These are phyloP conservation scores for Tolypocladium capitatum DNA, from an alignment of 2,329 filamentous ascomycete species.

Conservation along the genomic window DNA sequence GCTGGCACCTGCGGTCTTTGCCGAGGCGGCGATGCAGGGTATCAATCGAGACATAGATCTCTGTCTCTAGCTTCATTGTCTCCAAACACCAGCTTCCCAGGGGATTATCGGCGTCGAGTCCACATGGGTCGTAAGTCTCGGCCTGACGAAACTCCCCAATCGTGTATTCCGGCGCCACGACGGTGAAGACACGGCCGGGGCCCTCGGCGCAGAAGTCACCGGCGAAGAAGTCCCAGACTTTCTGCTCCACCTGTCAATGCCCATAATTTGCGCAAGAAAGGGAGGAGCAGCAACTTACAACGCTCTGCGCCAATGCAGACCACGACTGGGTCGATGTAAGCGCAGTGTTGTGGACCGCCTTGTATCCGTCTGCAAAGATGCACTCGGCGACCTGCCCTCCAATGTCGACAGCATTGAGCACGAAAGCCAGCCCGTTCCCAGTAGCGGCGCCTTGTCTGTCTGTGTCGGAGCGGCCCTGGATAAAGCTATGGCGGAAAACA, in stretches of 20 bases:
- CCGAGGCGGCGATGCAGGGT: slow-evolving; percentile 1
- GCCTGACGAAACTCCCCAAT: slow-evolving; percentile 7
- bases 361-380: slow-evolving; percentile 12
- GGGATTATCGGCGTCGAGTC: not conserved
- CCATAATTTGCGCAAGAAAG: too few species aligned
- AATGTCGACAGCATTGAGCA: slow-evolving; percentile 5
- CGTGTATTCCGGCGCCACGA: slow-evolving; percentile 12
- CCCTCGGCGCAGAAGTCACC: slow-evolving; percentile 7
- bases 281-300: slow-evolving; percentile 8
- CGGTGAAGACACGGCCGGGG: slow-evolving; percentile 12
- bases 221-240: slow-evolving; percentile 14
- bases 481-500: slow-evolving; percentile 4
- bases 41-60: slow-evolving; percentile 5
- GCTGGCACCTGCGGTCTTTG: not conserved
- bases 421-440: not conserved
- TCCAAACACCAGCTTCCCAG: slow-evolving; percentile 5
- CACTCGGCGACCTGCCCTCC: slow-evolving; percentile 6
- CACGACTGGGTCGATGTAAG: slow-evolving; percentile 10
- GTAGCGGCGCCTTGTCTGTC: not conserved
- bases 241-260: slow-evolving; percentile 6
- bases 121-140: slow-evolving; percentile 3
- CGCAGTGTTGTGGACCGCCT: slow-evolving; percentile 9
- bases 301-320: slow-evolving; percentile 9
- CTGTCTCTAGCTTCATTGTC: slow-evolving; percentile 5
- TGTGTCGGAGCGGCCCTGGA: not conserved